A percentile compares a stretch with the other conserved stretches of the same genome.
These are phyloP conservation scores for Penicillium crystallinum DNA, from an alignment of 495 filamentous ascomycete species.

Conservation along the genomic window DNA sequence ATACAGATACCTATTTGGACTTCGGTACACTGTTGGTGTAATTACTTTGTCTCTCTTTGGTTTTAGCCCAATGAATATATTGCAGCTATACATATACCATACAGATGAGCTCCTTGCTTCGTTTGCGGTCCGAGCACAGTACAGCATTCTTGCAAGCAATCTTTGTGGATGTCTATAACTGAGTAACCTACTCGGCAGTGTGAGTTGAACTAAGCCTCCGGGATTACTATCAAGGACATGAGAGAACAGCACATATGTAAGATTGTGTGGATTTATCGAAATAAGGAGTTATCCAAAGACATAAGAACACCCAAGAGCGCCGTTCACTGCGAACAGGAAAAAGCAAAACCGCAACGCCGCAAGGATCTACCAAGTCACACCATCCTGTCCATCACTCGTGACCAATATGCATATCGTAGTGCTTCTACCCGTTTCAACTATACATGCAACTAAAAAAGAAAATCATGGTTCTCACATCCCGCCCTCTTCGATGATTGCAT, in stretches of 20 bases:
- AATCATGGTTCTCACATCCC: conserved; percentile 22
- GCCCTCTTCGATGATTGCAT: conserved; percentile 39
- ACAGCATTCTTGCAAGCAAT: not conserved
- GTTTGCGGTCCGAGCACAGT: not conserved
- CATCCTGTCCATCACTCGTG: conserved; percentile 21
- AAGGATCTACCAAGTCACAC: conserved; percentile 16
- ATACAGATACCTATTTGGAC: conserved; percentile 18
- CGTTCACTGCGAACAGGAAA: conserved; percentile 18
- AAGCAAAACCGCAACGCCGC: conserved; percentile 26
- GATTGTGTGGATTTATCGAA: conserved; percentile 3
- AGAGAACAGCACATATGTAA: not conserved
- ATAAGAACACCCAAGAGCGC: conserved; percentile 8
- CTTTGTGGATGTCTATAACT: not conserved
- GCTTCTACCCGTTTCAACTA: conserved; percentile 14
- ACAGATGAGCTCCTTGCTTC: not conserved
- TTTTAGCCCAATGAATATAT: conserved; percentile 4
- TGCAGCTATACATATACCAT: not conserved
- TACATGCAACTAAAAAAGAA: conserved; percentile 18
- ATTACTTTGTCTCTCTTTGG: conserved; percentile 6
- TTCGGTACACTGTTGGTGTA: conserved; percentile 10
- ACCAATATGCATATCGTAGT: conserved; percentile 11
- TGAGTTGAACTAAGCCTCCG: not conserved
- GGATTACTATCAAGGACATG: not conserved
- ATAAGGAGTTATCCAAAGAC: not conserved
- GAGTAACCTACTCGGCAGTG: too few species aligned